phyloP scores from a whole-genome alignment of 345 rosid genomes.

The Reutealis trisperma region DNA sequence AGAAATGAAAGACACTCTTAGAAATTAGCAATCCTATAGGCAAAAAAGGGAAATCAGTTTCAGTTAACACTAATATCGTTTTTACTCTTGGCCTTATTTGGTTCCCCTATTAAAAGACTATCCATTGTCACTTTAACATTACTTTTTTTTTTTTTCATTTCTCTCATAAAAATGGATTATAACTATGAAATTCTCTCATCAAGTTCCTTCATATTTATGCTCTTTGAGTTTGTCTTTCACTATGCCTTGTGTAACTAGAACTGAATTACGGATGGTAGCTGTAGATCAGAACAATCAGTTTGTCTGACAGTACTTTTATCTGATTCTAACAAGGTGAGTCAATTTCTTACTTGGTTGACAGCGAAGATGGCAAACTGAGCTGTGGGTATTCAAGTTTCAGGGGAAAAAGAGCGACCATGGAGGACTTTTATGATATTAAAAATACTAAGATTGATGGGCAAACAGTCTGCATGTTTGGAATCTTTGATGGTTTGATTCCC shows the following conservation, averaged over 20 bases:
- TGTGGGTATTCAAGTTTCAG: slow-evolving; percentile 94
- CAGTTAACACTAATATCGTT: neutral
- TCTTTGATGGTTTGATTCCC: slow-evolving; percentile 83
- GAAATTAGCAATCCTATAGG: neutral
- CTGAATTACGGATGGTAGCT: neutral
- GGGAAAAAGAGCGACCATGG: slow-evolving; percentile 97
- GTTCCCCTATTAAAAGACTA: neutral
- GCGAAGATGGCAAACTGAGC: slow-evolving; percentile 84
- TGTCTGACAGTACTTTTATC: neutral
- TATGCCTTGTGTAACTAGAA: neutral
- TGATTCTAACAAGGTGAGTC: neutral
- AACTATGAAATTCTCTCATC: neutral
- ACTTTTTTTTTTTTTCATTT: neutral
- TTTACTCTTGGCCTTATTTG: neutral
- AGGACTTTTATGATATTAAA: slow-evolving; percentile 85
- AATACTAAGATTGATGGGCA: slow-evolving; percentile 68
- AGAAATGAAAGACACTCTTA: neutral
- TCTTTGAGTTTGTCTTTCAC: neutral
- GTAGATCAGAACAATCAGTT: neutral
- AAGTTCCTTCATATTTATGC: neutral
- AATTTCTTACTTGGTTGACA: slow-evolving; percentile 41
- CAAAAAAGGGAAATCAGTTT: neutral
- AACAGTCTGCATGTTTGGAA: slow-evolving; percentile 89
- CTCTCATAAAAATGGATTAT: neutral
- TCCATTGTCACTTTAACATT: neutral